Percentiles rank a stretch among this genome's conserved stretches.
phyloP scores from a whole-genome alignment of 768 basidiomycete genomes.

The Termitomyces sp. region DNA sequence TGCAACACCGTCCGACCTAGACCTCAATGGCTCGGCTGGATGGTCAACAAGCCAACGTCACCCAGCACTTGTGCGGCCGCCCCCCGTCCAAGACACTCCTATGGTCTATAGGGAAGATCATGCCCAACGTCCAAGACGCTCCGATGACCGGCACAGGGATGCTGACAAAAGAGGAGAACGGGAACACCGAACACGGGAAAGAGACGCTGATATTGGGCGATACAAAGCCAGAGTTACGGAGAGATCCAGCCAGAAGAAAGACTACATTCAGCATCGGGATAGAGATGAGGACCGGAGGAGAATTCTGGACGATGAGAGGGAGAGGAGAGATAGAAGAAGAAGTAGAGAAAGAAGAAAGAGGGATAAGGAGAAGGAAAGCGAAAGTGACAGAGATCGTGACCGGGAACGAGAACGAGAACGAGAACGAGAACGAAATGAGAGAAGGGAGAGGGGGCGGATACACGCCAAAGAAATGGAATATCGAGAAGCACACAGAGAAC shows the following conservation, averaged over 20 bases:
- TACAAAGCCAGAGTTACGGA: conserved; percentile 15
- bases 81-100: neutral
- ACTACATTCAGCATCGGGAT: conserved; percentile 20
- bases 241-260: conserved; percentile 1
- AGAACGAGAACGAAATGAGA: conserved; percentile 15
- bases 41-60: conserved; percentile 1
- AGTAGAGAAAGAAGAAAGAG: conserved; percentile 5
- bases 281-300: conserved; percentile 13
- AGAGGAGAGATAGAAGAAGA: neutral
- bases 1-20: conserved; percentile 3
- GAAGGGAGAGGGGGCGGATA: conserved; percentile 12
- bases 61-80: neutral
- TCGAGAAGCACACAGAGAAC: conserved; percentile 1
- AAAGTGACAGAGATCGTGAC: conserved; percentile 10
- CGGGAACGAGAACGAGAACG: conserved; percentile 12
- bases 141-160: neutral
- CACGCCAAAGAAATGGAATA: conserved; percentile 9
- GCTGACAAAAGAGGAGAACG: neutral
- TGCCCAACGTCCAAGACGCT: neutral
- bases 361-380: conserved; percentile 12
- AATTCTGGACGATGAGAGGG: neutral
- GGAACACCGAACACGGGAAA: neutral
- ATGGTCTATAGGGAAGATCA: neutral
- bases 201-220: neutral
- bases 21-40: neutral